Percentiles rank a stretch among this genome's conserved stretches.
These are phyloP conservation scores for Berberis vulgaris DNA, from an alignment of 164 flowering plant genomes.

Conservation along the genomic window DNA sequence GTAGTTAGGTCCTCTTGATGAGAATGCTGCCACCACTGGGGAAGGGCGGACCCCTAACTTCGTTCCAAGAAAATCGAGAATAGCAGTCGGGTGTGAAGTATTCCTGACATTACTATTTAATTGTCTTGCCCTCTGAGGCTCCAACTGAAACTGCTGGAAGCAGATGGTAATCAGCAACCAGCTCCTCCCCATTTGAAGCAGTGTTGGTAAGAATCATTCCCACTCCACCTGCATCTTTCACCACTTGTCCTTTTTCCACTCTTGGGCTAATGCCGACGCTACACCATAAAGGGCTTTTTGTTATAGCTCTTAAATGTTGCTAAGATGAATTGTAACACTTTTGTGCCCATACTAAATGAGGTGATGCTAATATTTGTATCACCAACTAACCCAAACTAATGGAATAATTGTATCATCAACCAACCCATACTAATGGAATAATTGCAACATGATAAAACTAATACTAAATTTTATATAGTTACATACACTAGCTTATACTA, in stretches of 20 bases:
- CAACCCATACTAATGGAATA: too few relatives aligned
- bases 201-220: slow-evolving; percentile 31
- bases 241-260: slow-evolving; percentile 29
- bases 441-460: too few relatives aligned
- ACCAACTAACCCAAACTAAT: too few relatives aligned
- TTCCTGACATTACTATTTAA: slow-evolving; percentile 16
- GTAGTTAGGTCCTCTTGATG: background rate
- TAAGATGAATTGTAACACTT: too few relatives aligned
- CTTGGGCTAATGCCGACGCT: slow-evolving; percentile 28
- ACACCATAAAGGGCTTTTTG: slow-evolving; percentile 7
- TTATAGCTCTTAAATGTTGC: too few relatives aligned
- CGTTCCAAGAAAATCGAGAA: background rate
- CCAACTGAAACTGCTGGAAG: slow-evolving; percentile 26
- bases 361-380: too few relatives aligned
- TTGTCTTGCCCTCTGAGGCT: slow-evolving; percentile 16
- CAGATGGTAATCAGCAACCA: slow-evolving; percentile 28
- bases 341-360: too few relatives aligned
- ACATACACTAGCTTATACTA: too few relatives aligned
- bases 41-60: background rate
- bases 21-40: background rate
- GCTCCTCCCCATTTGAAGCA: slow-evolving; percentile 22
- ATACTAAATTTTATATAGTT: too few relatives aligned
- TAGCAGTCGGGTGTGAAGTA: slow-evolving; percentile 15
- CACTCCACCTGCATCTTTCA: slow-evolving; percentile 34
- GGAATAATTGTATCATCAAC: too few relatives aligned